Percentiles rank a stretch among this genome's conserved stretches.
Conservation (phyloP, 345 rosid species). For the Eutrema yunnanense region DNA sequence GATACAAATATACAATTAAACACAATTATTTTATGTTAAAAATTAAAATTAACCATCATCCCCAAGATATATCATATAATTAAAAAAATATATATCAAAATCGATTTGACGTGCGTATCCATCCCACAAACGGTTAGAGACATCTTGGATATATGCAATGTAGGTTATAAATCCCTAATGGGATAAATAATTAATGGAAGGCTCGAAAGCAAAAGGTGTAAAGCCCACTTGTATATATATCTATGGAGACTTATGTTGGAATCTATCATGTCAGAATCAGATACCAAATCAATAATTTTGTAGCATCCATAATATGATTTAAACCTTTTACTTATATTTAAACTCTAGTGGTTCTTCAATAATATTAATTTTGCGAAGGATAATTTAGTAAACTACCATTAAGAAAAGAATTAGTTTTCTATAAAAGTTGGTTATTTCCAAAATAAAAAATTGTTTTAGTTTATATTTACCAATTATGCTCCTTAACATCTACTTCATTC, state of each 20-base stretch:
- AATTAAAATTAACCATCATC: background rate
- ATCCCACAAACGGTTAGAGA: slow-evolving; percentile 15
- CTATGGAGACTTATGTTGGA: slow-evolving; percentile 5
- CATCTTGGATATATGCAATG: slow-evolving; percentile 13
- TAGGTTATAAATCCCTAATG: slow-evolving; percentile 21
- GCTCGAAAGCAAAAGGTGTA: slow-evolving; percentile 24
- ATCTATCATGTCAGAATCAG: slow-evolving; percentile 20
- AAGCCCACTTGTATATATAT: slow-evolving; percentile 16
- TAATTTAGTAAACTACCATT: background rate
- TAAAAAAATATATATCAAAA: background rate
- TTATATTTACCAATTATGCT: background rate
- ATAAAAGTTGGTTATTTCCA: background rate
- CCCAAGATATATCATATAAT: background rate
- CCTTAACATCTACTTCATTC: no score
- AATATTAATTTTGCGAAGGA: background rate
- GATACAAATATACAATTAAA: background rate
- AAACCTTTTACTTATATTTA: background rate
- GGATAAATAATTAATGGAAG: slow-evolving; percentile 14
- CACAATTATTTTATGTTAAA: background rate
- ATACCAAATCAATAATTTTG: slow-evolving; percentile 9
- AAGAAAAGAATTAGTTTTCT: background rate
- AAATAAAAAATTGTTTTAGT: background rate
- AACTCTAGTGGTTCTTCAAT: background rate
- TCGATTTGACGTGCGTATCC: slow-evolving; percentile 25
- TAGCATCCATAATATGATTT: slow-evolving; percentile 5